phyloP scores from a whole-genome alignment of 148 eudicot species.

The Pouteria glomerata region DNA sequence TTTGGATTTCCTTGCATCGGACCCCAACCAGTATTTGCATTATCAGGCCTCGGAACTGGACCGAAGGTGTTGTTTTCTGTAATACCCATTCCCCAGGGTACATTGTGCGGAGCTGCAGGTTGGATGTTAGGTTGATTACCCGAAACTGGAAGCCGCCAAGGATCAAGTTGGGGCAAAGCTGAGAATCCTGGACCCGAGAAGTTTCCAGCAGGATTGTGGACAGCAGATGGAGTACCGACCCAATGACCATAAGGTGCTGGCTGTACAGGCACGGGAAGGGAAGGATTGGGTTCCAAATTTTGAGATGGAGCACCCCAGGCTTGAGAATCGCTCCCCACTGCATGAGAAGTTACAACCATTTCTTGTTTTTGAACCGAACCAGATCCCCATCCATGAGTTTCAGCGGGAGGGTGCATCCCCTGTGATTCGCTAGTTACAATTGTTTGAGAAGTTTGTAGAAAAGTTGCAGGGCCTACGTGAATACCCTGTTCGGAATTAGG shows the following conservation, averaged over 20 bases:
- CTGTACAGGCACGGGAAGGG: constrained; percentile 32
- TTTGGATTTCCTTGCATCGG: constrained; percentile 44
- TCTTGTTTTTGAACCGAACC: constrained; percentile 4
- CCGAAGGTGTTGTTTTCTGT: constrained; percentile 8
- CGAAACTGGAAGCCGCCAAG: constrained; percentile 45
- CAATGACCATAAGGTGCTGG: constrained; percentile 48
- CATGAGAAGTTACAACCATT: constrained; percentile 10
- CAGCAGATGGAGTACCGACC: constrained; percentile 39
- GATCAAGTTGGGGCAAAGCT: constrained; percentile 28
- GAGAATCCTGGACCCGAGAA: constrained; percentile 36
- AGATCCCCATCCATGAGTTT: constrained; percentile 34
- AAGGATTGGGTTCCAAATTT: constrained; percentile 28
- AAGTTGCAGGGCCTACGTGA: constrained; percentile 18
- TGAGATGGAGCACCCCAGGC: constrained; percentile 31
- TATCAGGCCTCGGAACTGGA: constrained; percentile 20
- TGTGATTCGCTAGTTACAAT: constrained; percentile 26
- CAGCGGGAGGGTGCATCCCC: constrained; percentile 28
- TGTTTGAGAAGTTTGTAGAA: constrained; percentile 30
- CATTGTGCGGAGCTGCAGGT: constrained; percentile 27
- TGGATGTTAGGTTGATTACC: constrained; percentile 28
- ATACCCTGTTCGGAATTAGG: constrained; percentile 16
- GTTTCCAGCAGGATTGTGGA: constrained; percentile 46
- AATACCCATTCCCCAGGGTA: constrained; percentile 45
- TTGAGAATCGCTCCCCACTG: constrained; percentile 7
- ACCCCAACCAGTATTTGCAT: constrained; percentile 33